Base-by-base conservation (phyloP, 2,329 filamentous ascomycete species). In the Hypoxylon sp. region DNA sequence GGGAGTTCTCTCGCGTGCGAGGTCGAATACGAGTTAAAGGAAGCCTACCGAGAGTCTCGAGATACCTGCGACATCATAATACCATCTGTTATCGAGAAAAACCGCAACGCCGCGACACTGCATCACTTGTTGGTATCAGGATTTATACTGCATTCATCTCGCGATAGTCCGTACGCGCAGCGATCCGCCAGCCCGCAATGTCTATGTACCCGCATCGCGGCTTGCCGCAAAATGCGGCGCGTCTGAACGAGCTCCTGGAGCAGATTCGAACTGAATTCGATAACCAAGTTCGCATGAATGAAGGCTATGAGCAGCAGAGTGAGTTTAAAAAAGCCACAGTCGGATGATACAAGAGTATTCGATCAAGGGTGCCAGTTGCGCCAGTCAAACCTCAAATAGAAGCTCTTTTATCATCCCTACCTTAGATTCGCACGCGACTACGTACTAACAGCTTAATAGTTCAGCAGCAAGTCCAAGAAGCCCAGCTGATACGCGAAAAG, bases 281-380 rank as follows among this genome's bases (percentile, higher is more conserved):
- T 73, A 91, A 87, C 68, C 92, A 97, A 81, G 87, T 91, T 75
- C 90, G 92, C 72, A 90, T 93, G 75, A 92, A 90, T 72, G 93
- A 93, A 79, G 93, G 94, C 75, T 97, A 94, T 80, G 95, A 99
- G 80, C 93, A 95, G 80, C 94, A 97, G 80, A 92, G 95, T 98
- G 90, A 86, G 94, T 90, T 17, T 33, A 55, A 25, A 56, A n/a
- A 40, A 59, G 31, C 61, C 61, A 20, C 10, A 42, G 31, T 27
- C 51, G 68, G 17, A 33, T 8, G 53, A 25, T 10, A 17, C 7
- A 37, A 17, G 5, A 51, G 22, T 25, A 31, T 8, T 30, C 5
- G 48, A n/a, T n/a, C n/a, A n/a, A 14, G 17, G n/a, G 13, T 60
- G 42, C 40, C 64, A 30, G 20, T 33, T 40, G 22, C 40, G 50